Percentiles rank a stretch among this genome's conserved stretches.
phyloP scores from a whole-genome alignment of 371 early-diverging fungal genomes.

The Phascolomyces articulosus region DNA sequence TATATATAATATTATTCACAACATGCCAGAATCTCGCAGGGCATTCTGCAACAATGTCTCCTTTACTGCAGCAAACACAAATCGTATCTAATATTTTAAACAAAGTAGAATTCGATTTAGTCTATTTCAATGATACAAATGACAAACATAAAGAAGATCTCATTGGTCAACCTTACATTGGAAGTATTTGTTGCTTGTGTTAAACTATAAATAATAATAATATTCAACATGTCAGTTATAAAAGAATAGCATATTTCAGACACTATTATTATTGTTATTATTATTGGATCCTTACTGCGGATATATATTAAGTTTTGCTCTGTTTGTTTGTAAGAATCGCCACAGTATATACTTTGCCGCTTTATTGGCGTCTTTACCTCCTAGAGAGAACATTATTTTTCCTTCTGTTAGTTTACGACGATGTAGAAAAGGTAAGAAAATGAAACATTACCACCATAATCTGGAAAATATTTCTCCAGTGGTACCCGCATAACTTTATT shows the following conservation, averaged over 20 bases:
- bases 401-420: background rate
- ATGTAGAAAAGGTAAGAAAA: background rate
- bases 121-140: too few species aligned
- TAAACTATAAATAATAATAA: too few species aligned
- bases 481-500: constrained; percentile 57
- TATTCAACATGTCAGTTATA: too few species aligned
- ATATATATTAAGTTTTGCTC: constrained; percentile 71
- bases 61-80: constrained; percentile 78
- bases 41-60: constrained; percentile 75
- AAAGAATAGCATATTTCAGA: too few species aligned
- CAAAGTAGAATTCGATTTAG: too few species aligned
- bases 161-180: too few species aligned
- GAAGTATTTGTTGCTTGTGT: constrained; percentile 78
- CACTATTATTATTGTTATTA: too few species aligned
- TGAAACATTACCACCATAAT: constrained; percentile 55
- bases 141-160: too few species aligned
- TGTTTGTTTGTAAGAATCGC: constrained; percentile 71
- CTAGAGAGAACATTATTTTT: constrained; percentile 18
- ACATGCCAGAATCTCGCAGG: constrained; percentile 65
- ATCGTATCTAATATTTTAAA: constrained; percentile 41
- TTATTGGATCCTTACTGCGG: constrained; percentile 70
- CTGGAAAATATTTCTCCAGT: constrained; percentile 59
- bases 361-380: constrained; percentile 70
- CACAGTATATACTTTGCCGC: constrained; percentile 77
- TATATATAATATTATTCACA: constrained; percentile 29